Conservation (phyloP, 805 yeast genomes). For the Kuraishia piskuri region DNA sequence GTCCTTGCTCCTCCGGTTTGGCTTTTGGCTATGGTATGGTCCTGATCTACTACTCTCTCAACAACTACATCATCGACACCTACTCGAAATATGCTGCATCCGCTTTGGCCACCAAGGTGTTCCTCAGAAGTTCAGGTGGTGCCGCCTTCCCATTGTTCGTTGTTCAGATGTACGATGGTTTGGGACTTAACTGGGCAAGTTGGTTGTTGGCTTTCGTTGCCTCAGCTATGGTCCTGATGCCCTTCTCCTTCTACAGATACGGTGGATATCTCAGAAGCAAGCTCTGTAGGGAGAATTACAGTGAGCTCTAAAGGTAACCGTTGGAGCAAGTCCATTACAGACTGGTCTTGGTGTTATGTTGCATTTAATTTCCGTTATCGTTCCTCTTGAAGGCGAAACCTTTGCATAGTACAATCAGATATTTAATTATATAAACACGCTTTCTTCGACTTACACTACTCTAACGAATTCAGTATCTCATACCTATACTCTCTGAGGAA, state of each 20-base stretch:
- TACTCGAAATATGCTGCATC: slow-evolving; percentile 76
- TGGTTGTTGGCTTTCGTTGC: slow-evolving; percentile 73
- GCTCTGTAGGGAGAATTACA: slow-evolving; percentile 60
- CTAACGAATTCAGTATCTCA: neutral
- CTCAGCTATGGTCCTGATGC: slow-evolving; percentile 66
- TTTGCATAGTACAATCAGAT: neutral
- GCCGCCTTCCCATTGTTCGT: slow-evolving; percentile 80
- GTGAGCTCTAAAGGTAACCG: slow-evolving; percentile 5
- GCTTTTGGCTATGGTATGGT: slow-evolving; percentile 59
- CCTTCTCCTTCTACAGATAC: slow-evolving; percentile 61
- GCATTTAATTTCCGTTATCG: neutral
- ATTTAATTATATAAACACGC: neutral
- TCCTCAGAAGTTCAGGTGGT: slow-evolving; percentile 76
- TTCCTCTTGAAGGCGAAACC: neutral
- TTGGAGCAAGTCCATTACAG: too few species aligned
- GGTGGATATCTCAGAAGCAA: slow-evolving; percentile 57
- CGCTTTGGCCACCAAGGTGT: slow-evolving; percentile 76
- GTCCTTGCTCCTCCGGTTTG: slow-evolving; percentile 51
- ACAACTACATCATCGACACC: slow-evolving; percentile 85
- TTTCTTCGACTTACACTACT: too few species aligned
- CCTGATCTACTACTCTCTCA: slow-evolving; percentile 45
- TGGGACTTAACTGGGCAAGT: slow-evolving; percentile 77
- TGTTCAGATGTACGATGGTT: slow-evolving; percentile 68
- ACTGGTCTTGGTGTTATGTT: neutral
- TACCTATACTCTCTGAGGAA: neutral